Conservation (phyloP, 202 grass and related monocot genomes). For the Setaria italica region DNA sequence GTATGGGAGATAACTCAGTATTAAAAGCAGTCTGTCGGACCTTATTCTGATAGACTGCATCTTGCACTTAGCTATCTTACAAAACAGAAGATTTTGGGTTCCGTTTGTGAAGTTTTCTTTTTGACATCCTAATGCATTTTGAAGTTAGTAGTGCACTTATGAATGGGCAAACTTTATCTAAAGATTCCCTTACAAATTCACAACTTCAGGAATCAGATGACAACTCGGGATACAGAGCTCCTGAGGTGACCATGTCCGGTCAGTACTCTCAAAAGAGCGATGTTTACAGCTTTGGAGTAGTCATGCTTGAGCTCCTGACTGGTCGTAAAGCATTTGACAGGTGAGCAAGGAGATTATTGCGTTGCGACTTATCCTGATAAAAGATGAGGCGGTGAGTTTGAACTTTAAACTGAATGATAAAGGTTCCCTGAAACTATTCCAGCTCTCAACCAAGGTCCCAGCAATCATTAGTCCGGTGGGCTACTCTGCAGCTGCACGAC, state of each 20-base stretch:
- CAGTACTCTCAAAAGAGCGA: constrained; percentile 83
- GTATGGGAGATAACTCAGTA: not conserved
- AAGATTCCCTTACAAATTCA: constrained; percentile 4
- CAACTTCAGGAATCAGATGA: constrained; percentile 70
- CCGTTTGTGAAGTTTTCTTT: not conserved
- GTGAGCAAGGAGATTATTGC: constrained; percentile 32
- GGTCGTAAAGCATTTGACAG: constrained; percentile 86
- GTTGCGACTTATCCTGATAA: not conserved
- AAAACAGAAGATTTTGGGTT: not conserved
- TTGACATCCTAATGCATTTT: not conserved
- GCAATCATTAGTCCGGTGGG: constrained; percentile 77
- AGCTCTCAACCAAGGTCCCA: constrained; percentile 72
- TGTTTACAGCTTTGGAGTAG: constrained; percentile 89
- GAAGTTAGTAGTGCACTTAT: not conserved
- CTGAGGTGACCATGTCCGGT: constrained; percentile 73
- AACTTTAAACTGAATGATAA: not conserved
- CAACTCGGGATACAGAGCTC: constrained; percentile 68
- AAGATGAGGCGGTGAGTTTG: not conserved
- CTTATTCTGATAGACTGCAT: not conserved
- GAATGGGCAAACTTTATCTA: not conserved
- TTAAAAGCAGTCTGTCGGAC: not conserved
- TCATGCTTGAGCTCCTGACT: constrained; percentile 94
- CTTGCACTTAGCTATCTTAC: not conserved
- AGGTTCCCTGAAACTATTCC: constrained; percentile 33
- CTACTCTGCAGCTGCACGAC: constrained; percentile 78